Percentiles rank a stretch among this genome's conserved stretches.
phyloP scores from a whole-genome alignment of 768 basidiomycete genomes.

The Tephrocybe sp. region DNA sequence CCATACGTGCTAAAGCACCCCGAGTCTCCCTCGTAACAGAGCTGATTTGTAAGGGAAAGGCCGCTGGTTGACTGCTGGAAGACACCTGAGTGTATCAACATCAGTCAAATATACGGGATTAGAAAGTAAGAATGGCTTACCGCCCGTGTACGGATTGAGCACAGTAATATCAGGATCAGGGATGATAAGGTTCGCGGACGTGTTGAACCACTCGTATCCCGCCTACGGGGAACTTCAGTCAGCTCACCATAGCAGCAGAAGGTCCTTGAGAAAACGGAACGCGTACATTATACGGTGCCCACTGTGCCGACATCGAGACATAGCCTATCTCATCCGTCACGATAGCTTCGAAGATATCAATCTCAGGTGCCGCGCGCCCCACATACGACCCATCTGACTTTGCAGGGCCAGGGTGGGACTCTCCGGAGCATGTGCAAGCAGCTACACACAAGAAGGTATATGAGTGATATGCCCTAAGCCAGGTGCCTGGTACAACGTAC shows the following conservation, averaged over 20 bases:
- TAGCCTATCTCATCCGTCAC: conserved; percentile 26
- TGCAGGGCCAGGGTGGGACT: conserved; percentile 41
- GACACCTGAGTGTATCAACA: conserved; percentile 27
- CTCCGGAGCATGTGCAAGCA: conserved; percentile 41
- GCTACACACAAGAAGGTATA: conserved; percentile 13
- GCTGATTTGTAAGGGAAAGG: conserved; percentile 55
- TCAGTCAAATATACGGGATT: conserved; percentile 25
- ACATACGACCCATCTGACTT: conserved; percentile 50
- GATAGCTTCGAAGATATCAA: conserved; percentile 65
- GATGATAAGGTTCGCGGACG: conserved; percentile 45
- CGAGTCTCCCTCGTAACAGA: conserved; percentile 53
- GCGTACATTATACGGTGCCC: conserved; percentile 61
- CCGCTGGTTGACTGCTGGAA: conserved; percentile 76
- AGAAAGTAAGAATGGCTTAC: conserved; percentile 43
- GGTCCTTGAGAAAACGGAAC: conserved; percentile 30
- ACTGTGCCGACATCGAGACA: conserved; percentile 53
- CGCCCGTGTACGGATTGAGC: conserved; percentile 61
- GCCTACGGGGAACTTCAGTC: conserved; percentile 40
- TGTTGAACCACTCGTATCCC: conserved; percentile 55
- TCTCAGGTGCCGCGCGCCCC: conserved; percentile 68
- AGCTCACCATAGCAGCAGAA: conserved; percentile 18
- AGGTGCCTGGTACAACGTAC: conserved; percentile 17
- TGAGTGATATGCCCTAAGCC: neutral
- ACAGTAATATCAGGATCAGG: conserved; percentile 40
- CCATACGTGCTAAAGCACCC: conserved; percentile 36